These are phyloP conservation scores for Panaeolus papilionaceus DNA, from an alignment of 768 basidiomycete genomes.

Conservation along the genomic window DNA sequence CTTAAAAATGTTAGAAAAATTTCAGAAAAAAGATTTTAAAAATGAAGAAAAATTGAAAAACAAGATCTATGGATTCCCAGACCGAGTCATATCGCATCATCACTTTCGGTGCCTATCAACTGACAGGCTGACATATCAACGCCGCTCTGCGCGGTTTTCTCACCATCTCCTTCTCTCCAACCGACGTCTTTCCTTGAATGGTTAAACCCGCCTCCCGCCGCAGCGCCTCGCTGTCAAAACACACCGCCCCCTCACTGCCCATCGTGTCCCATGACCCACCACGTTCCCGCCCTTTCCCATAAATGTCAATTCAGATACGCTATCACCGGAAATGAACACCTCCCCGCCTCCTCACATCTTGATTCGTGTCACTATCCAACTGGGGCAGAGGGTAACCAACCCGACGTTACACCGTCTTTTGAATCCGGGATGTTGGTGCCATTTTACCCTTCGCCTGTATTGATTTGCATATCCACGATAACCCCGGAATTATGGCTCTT, in stretches of 20 bases:
- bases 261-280: conserved; percentile 2
- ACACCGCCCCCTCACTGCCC: conserved; percentile 13
- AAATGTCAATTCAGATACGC: conserved; percentile 9
- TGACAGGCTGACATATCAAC: conserved; percentile 30
- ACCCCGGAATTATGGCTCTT: conserved; percentile 13
- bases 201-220: conserved; percentile 12
- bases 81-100: conserved; percentile 37
- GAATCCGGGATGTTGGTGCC: not conserved
- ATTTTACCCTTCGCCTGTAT: not conserved
- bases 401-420: conserved; percentile 11
- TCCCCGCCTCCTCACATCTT: not conserved
- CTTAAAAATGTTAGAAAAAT: not conserved
- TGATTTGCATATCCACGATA: conserved; percentile 10
- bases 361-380: conserved; percentile 6
- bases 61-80: conserved; percentile 26
- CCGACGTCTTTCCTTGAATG: conserved; percentile 9
- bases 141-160: conserved; percentile 33
- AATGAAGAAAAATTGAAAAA: not conserved
- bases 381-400: conserved; percentile 10
- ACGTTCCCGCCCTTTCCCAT: conserved; percentile 15
- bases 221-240: conserved; percentile 14
- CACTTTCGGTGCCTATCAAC: conserved; percentile 28
- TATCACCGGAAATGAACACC: conserved; percentile 8
- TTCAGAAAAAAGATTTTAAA: not conserved
- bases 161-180: conserved; percentile 15